Evolutionary conservation across 1,284 basidiomycete genomes (phyloP).

Genomic region (Ustilago cynodontis): DNA sequence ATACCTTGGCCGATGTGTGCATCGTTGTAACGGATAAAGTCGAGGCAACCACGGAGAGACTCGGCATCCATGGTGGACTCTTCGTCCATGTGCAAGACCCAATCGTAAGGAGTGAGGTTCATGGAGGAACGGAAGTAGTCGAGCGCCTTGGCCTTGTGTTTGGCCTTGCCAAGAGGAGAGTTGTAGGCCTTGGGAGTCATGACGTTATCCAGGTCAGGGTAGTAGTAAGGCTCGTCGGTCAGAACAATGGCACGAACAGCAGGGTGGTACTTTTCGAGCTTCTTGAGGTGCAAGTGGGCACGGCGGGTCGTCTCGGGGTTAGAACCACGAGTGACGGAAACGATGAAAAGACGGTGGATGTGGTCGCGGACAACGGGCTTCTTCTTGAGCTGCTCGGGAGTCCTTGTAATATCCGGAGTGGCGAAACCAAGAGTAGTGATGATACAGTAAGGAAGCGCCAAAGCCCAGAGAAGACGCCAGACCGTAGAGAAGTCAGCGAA

Average conservation of each 20-base stretch:
- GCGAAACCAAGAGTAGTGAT: slow-evolving; percentile 69
- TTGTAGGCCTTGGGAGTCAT: slow-evolving; percentile 71
- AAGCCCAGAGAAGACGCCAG: slow-evolving; percentile 71
- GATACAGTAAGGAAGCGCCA: slow-evolving; percentile 70
- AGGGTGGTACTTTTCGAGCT: slow-evolving; percentile 71
- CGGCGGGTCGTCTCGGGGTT: slow-evolving; percentile 71
- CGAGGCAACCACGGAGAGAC: slow-evolving; percentile 70
- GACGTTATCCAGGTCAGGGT: slow-evolving; percentile 71
- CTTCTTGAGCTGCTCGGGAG: slow-evolving; percentile 67
- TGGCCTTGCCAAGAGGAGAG: slow-evolving; percentile 71
- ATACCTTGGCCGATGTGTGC: slow-evolving; percentile 72
- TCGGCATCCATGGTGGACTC: slow-evolving; percentile 71
- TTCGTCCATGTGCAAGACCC: slow-evolving; percentile 72
- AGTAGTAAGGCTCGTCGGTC: slow-evolving; percentile 71
- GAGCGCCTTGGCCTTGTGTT: slow-evolving; percentile 72
- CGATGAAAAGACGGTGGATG: slow-evolving; percentile 71
- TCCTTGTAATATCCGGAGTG: slow-evolving; percentile 70
- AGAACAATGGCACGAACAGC: slow-evolving; percentile 71
- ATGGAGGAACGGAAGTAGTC: slow-evolving; percentile 71
- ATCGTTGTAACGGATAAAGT: slow-evolving; percentile 71
- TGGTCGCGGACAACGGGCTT: slow-evolving; percentile 70
- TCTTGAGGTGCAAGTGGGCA: slow-evolving; percentile 70
- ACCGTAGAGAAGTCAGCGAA: slow-evolving; percentile 69
- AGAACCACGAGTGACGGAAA: slow-evolving; percentile 71
- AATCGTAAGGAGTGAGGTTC: slow-evolving; percentile 71